These are phyloP conservation scores for Hypoxylon cercidicola DNA, from an alignment of 495 filamentous ascomycete genomes.

Conservation along the genomic window DNA sequence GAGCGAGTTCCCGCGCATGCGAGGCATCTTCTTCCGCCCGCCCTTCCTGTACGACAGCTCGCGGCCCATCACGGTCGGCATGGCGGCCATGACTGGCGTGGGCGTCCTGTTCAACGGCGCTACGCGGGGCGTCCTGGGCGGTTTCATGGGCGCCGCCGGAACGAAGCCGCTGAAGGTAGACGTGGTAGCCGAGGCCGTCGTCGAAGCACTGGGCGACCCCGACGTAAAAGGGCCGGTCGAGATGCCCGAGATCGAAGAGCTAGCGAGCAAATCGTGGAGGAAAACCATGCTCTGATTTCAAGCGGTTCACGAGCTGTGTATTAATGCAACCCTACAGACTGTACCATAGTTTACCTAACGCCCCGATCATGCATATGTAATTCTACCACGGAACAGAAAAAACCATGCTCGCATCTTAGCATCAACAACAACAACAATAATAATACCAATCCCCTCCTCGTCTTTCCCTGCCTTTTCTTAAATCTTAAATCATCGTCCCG, in stretches of 20 bases:
- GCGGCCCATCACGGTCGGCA: slow-evolving; percentile 81
- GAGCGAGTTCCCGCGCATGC: slow-evolving; percentile 74
- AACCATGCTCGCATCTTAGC: slow-evolving; percentile 11
- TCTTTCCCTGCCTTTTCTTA: slow-evolving; percentile 37
- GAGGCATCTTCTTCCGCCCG: slow-evolving; percentile 84
- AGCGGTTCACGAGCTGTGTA: slow-evolving; percentile 12
- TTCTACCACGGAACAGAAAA: slow-evolving; percentile 25
- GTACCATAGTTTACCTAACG: slow-evolving; percentile 41
- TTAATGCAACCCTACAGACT: slow-evolving; percentile 45
- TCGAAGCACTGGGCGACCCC: slow-evolving; percentile 80
- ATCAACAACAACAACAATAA: too few species aligned
- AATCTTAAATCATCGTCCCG: slow-evolving; percentile 91
- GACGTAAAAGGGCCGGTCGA: slow-evolving; percentile 74
- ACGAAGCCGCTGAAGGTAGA: slow-evolving; percentile 89
- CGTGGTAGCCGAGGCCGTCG: slow-evolving; percentile 81
- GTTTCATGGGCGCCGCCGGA: slow-evolving; percentile 80
- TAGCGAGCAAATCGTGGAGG: slow-evolving; percentile 82
- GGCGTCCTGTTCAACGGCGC: slow-evolving; percentile 77
- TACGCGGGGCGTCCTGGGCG: slow-evolving; percentile 75
- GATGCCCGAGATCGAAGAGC: slow-evolving; percentile 73
- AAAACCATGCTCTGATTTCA: slow-evolving; percentile 75
- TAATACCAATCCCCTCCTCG: slow-evolving; percentile 4
- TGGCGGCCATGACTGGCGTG: slow-evolving; percentile 76
- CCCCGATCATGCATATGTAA: slow-evolving; percentile 29
- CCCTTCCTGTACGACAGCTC: slow-evolving; percentile 88